phyloP scores from a whole-genome alignment of 305 asterid species.

The Nicotiana rustica region DNA sequence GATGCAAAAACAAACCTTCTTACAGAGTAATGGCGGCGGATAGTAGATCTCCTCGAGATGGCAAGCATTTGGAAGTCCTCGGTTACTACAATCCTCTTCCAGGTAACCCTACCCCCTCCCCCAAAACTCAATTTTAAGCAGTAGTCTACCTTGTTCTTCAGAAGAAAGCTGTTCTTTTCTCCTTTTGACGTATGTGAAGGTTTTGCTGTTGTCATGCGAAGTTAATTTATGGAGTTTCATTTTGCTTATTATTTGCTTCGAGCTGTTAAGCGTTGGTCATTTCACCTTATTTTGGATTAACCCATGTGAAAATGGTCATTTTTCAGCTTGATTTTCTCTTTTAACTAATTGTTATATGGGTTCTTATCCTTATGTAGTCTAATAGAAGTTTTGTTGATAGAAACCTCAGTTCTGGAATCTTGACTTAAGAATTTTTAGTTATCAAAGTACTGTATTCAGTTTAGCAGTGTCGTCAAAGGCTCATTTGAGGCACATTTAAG shows the following conservation, averaged over 20 bases:
- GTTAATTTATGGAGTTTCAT: background rate
- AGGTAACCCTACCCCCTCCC: conserved; percentile 45
- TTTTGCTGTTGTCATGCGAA: background rate
- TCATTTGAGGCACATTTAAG: too few species aligned
- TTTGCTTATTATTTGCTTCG: background rate
- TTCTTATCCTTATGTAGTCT: background rate
- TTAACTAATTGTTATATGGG: background rate
- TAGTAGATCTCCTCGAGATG: conserved; percentile 84
- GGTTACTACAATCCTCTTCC: conserved; percentile 96
- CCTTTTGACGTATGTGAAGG: background rate
- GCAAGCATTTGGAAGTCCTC: conserved; percentile 90
- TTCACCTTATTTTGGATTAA: background rate
- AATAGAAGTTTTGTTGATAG: background rate
- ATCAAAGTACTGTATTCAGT: background rate
- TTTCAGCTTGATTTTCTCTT: background rate
- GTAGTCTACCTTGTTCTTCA: too few species aligned
- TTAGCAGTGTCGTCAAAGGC: too few species aligned
- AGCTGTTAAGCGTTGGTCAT: background rate
- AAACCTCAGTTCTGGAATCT: background rate
- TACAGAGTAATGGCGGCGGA: conserved; percentile 95
- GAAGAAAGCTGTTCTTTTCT: too few species aligned
- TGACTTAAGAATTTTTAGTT: background rate
- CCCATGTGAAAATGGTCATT: background rate
- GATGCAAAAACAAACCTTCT: conserved; percentile 86
- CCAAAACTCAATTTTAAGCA: too few species aligned